These are phyloP conservation scores for Phytophthora cactorum DNA, from an alignment of 352 stramenopile species.

Conservation along the genomic window DNA sequence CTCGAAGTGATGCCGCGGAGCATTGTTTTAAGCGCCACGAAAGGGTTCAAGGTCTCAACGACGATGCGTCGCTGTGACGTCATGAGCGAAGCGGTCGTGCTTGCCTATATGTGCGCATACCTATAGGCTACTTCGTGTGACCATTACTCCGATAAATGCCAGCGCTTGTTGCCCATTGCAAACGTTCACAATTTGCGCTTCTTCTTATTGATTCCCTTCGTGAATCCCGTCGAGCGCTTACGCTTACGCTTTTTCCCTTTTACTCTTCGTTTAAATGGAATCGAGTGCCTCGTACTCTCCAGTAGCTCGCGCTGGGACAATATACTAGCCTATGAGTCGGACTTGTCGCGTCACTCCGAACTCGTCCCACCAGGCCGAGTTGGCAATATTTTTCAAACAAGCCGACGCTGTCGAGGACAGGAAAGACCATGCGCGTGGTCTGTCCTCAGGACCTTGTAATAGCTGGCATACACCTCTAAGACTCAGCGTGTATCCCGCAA, in stretches of 20 bases:
- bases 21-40: constrained; percentile 14
- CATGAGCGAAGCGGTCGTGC: too few species aligned
- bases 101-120: too few species aligned
- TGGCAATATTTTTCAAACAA: neutral
- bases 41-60: too few species aligned
- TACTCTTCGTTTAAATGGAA: neutral
- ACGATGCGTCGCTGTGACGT: too few species aligned
- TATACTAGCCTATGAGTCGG: neutral
- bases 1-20: constrained; percentile 9
- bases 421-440: neutral
- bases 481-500: neutral
- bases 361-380: neutral
- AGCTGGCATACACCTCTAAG: neutral
- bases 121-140: too few species aligned
- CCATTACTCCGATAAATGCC: too few species aligned
- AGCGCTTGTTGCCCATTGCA: too few species aligned
- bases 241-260: too few species aligned
- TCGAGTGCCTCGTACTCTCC: neutral
- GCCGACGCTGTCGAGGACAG: neutral
- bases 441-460: neutral
- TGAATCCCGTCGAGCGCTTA: too few species aligned
- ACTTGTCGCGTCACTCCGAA: neutral
- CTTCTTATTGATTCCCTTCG: too few species aligned
- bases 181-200: too few species aligned
- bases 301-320: neutral